Conservation (phyloP, 1,139 yeast genomes). For the Sugiyamaella pinicola region DNA sequence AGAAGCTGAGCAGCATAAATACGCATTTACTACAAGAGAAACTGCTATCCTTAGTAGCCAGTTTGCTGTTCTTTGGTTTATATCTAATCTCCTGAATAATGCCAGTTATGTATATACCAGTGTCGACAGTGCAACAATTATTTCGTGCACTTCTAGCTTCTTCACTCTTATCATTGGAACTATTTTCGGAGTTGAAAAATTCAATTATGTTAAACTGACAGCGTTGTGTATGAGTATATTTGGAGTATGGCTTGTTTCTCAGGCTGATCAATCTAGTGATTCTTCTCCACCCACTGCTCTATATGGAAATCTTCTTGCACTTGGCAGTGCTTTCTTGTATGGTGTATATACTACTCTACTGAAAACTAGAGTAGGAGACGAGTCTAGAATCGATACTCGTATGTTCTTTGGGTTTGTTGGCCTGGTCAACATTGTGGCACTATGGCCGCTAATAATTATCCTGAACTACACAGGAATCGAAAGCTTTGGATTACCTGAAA, state of each 20-base stretch:
- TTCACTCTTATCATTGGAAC: conserved; percentile 88
- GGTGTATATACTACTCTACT: conserved; percentile 89
- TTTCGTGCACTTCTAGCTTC: conserved; percentile 89
- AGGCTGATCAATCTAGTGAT: conserved; percentile 46
- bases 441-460: conserved; percentile 80
- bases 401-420: conserved; percentile 95
- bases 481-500: conserved; percentile 67
- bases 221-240: conserved; percentile 72
- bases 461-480: conserved; percentile 69
- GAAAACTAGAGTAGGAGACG: conserved; percentile 71
- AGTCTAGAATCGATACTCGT: conserved; percentile 76
- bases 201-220: conserved; percentile 63
- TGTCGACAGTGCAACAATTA: conserved; percentile 89
- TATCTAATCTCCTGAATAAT: conserved; percentile 85
- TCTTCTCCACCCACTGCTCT: conserved; percentile 50
- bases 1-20: not conserved
- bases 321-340: conserved; percentile 80
- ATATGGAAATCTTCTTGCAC: conserved; percentile 77
- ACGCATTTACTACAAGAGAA: conserved; percentile 37
- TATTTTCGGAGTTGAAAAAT: conserved; percentile 65
- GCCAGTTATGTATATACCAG: conserved; percentile 85
- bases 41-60: conserved; percentile 64
- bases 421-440: conserved; percentile 65
- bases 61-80: conserved; percentile 85
- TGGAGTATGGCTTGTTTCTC: conserved; percentile 80